Evolutionary conservation across 2,329 filamentous ascomycete species (phyloP).

Genomic region (Verticillium klebahnii): DNA sequence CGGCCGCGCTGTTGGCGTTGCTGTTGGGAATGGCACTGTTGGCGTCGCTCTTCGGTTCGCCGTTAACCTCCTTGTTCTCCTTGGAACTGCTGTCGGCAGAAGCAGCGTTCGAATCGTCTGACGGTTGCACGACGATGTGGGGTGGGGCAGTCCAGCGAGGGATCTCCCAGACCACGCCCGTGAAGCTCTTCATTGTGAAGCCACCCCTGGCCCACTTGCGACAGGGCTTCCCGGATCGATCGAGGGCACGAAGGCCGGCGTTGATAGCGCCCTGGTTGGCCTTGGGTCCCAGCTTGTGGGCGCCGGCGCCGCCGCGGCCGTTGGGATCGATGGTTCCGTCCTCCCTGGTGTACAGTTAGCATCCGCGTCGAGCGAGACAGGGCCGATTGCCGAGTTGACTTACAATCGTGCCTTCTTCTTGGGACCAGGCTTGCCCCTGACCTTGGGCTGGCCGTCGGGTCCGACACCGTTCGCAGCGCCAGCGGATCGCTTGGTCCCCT

Average conservation of each 20-base stretch:
- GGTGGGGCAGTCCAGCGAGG: constrained; percentile 75
- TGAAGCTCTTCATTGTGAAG: constrained; percentile 88
- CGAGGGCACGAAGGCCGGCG: constrained; percentile 87
- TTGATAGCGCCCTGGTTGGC: constrained; percentile 98
- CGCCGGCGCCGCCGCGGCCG: constrained; percentile 44
- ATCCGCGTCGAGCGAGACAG: constrained; percentile 19
- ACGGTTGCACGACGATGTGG: constrained; percentile 44
- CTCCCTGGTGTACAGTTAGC: constrained; percentile 40
- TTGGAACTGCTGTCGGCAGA: constrained; percentile 55
- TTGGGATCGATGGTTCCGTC: constrained; percentile 57
- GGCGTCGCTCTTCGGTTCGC: constrained; percentile 42
- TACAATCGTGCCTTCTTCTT: constrained; percentile 97
- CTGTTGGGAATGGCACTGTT: constrained; percentile 30
- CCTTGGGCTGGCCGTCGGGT: constrained; percentile 61
- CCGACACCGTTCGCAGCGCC: constrained; percentile 55
- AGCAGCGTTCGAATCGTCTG: constrained; percentile 39
- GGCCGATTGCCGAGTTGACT: constrained; percentile 33
- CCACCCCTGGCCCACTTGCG: constrained; percentile 84
- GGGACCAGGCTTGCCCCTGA: constrained; percentile 82
- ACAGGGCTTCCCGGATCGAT: constrained; percentile 86
- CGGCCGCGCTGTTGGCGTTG: constrained; percentile 23
- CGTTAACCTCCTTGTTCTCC: constrained; percentile 55
- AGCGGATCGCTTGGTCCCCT: constrained; percentile 67
- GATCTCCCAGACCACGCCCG: constrained; percentile 77
- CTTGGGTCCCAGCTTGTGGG: constrained; percentile 89